These are phyloP conservation scores for Vitis riparia DNA, from an alignment of 164 flowering plant genomes.

Conservation along the genomic window DNA sequence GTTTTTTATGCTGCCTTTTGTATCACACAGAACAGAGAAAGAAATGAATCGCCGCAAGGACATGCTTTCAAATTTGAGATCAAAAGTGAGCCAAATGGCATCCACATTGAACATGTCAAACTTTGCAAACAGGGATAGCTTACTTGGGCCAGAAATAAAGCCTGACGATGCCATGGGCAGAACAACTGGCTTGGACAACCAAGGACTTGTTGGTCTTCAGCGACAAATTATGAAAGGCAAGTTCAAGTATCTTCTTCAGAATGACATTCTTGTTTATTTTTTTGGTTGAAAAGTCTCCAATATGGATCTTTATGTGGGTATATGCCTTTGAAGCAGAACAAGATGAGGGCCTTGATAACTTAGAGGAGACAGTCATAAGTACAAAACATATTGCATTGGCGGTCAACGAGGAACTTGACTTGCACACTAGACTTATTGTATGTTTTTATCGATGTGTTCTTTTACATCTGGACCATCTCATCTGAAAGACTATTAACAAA, in stretches of 20 bases:
- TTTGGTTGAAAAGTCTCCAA: neutral
- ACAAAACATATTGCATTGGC: conserved; percentile 91
- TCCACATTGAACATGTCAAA: conserved; percentile 80
- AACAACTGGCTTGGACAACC: conserved; percentile 71
- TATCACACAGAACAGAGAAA: conserved; percentile 71
- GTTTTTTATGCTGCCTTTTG: conserved; percentile 5
- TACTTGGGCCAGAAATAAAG: conserved; percentile 75
- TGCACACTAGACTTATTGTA: conserved; percentile 81
- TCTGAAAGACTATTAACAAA: neutral
- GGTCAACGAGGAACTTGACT: conserved; percentile 81
- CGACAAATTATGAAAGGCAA: conserved; percentile 85
- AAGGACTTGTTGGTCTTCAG: conserved; percentile 79
- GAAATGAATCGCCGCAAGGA: conserved; percentile 87
- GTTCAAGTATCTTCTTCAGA: conserved; percentile 9
- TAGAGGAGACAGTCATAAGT: conserved; percentile 77
- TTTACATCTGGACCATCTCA: neutral
- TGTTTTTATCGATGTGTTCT: conserved; percentile 13
- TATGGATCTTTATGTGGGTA: conserved; percentile 2
- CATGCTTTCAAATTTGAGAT: conserved; percentile 70
- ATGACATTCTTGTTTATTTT: neutral
- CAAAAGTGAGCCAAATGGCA: conserved; percentile 81
- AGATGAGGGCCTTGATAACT: conserved; percentile 87
- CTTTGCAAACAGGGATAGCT: conserved; percentile 74
- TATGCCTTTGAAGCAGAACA: conserved; percentile 54
- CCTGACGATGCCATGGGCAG: conserved; percentile 56